phyloP scores from a whole-genome alignment of 1,284 basidiomycete genomes.

The Marasmius fiardii region DNA sequence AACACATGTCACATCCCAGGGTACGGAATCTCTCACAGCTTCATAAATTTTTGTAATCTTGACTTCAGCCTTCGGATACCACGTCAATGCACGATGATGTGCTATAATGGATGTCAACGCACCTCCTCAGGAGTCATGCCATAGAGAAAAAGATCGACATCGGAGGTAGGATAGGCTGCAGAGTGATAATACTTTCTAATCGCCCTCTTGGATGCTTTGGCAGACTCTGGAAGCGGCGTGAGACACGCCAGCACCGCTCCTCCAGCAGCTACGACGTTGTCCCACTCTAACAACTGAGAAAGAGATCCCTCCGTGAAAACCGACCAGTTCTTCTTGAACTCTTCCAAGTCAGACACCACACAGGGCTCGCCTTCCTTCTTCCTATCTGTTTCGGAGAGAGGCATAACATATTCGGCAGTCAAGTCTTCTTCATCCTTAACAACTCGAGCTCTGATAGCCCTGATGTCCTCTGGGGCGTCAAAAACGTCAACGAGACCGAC shows the following conservation, averaged over 20 bases:
- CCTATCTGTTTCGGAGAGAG: constrained; percentile 32
- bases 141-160: constrained; percentile 62
- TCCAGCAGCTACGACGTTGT: constrained; percentile 58
- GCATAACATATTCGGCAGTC: constrained; percentile 41
- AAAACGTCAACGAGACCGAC: constrained; percentile 60
- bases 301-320: constrained; percentile 57
- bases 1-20: constrained; percentile 63
- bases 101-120: constrained; percentile 6
- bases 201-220: constrained; percentile 47
- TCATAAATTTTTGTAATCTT: constrained; percentile 57
- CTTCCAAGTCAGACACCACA: constrained; percentile 45
- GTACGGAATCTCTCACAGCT: constrained; percentile 57
- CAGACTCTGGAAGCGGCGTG: constrained; percentile 41
- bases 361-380: constrained; percentile 40
- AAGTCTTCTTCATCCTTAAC: constrained; percentile 37
- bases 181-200: constrained; percentile 55
- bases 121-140: constrained; percentile 51
- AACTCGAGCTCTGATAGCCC: constrained; percentile 40
- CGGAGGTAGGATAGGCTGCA: constrained; percentile 51
- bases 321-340: constrained; percentile 57
- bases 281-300: constrained; percentile 54
- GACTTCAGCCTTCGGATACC: constrained; percentile 41
- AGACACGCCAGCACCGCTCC: constrained; percentile 56
- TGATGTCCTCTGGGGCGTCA: constrained; percentile 40
- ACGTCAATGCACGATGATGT: background rate